Percentiles rank a stretch among this genome's conserved stretches.
phyloP scores from a whole-genome alignment of 345 rosid genomes.

The Lepidium sativum region DNA sequence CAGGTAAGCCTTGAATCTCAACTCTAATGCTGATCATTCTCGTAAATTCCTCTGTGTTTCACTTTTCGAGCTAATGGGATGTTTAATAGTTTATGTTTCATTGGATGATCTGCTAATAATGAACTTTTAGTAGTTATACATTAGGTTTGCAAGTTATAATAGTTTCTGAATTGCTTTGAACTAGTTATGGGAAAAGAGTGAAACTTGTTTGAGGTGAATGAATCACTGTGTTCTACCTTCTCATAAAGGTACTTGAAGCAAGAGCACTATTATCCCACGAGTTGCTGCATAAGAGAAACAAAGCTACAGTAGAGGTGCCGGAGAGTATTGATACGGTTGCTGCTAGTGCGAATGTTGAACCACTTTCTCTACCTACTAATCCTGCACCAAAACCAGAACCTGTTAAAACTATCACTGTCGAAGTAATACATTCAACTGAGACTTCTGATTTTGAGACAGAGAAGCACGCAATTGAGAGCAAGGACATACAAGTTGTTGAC shows the following conservation, averaged over 20 bases:
- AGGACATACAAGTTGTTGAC: constrained; percentile 46
- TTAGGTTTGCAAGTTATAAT: neutral
- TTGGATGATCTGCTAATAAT: neutral
- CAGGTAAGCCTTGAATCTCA: constrained; percentile 41
- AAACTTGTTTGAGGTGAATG: neutral
- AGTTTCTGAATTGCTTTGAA: neutral
- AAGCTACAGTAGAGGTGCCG: constrained; percentile 35
- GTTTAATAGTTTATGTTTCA: neutral
- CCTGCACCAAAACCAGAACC: constrained; percentile 16
- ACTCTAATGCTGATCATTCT: neutral
- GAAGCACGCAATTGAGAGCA: constrained; percentile 48
- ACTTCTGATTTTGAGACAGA: constrained; percentile 44
- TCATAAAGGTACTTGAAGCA: constrained; percentile 63
- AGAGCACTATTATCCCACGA: constrained; percentile 75
- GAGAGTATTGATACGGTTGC: constrained; percentile 27
- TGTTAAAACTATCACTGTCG: constrained; percentile 14
- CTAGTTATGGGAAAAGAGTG: neutral
- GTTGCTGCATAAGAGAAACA: constrained; percentile 52
- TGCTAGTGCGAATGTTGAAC: neutral
- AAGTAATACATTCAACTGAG: constrained; percentile 25
- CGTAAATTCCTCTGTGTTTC: too few relatives aligned
- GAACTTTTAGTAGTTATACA: neutral
- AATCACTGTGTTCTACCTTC: neutral
- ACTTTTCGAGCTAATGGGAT: too few relatives aligned
- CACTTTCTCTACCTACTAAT: constrained; percentile 26